phyloP scores from a whole-genome alignment of 1,139 yeast species.

The Kluyveromyces sp. region DNA sequence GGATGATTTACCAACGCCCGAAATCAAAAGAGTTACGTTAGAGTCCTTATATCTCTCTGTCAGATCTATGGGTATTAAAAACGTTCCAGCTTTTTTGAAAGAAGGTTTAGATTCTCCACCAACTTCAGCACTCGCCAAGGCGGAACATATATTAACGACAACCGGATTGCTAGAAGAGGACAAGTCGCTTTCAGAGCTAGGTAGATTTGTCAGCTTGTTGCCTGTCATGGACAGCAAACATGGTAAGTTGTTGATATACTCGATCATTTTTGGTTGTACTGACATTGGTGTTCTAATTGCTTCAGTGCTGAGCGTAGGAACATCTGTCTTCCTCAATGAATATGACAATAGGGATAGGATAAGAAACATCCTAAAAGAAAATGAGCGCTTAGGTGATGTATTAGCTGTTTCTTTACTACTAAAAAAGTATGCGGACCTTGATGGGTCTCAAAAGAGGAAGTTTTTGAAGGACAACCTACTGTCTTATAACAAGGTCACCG shows the following conservation, averaged over 20 bases:
- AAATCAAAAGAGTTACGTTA: conserved; percentile 72
- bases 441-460: conserved; percentile 33
- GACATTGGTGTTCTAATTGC: conserved; percentile 70
- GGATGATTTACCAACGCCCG: conserved; percentile 77
- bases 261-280: conserved; percentile 79
- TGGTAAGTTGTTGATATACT: conserved; percentile 73
- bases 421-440: conserved; percentile 42
- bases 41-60: conserved; percentile 79
- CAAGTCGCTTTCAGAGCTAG: conserved; percentile 58
- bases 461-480: conserved; percentile 59
- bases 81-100: conserved; percentile 61
- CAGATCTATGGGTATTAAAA: conserved; percentile 77
- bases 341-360: conserved; percentile 60
- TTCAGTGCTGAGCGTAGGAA: conserved; percentile 63
- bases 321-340: conserved; percentile 56
- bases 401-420: conserved; percentile 55
- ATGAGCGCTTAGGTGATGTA: conserved; percentile 58
- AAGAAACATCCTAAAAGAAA: conserved; percentile 42
- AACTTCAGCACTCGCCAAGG: conserved; percentile 47
- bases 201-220: conserved; percentile 69
- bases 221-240: conserved; percentile 79
- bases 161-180: conserved; percentile 65
- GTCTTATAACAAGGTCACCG: conserved; percentile 60
- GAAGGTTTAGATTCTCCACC: conserved; percentile 82
- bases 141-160: conserved; percentile 54